Evolutionary conservation across 1,284 basidiomycete species (phyloP), one percentile per base, ranked within the genome.

Genomic region (Coriolopsis trogii): DNA sequence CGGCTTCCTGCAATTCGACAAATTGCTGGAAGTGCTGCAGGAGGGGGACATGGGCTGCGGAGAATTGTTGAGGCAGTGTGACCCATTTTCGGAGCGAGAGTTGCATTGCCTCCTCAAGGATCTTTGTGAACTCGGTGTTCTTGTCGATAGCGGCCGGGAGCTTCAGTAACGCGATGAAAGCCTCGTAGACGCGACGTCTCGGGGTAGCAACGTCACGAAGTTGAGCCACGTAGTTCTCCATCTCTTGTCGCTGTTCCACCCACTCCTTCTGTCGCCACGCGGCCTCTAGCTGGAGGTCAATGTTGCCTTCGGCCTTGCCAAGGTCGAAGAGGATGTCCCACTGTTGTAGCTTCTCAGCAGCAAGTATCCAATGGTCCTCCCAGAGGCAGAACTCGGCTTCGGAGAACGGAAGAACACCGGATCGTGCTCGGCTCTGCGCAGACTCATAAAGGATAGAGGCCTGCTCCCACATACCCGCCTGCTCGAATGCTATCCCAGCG

Each of bases 321-420:
- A 99, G 81, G 42, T 98, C 95, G 54, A 91, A 85, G 15, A 99
- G 79, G 31, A 92, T 84, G 55, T 99, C 97, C 97, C 97, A 99
- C 64, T 98, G 91, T 69, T 99, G 97, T 23, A 99, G 77, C 73
- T 99, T 99, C 71, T 97, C 93, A 0, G 95, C 91, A 4, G 95
- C 86, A 15, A 97, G 76, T 55, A 99, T 92, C 97, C 98, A 99
- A 70, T 99, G 97, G 68, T 99, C 98, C 70, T 99, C 97, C 97
- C 97, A 99, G 16, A 99, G 77, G 63, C 92, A 94, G 70, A 97
- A 99, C 70, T 99, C 97, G 6, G 90, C 82, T 71, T 99, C 97
- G 29, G 91, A 91, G 74, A 97, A 99, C 1, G 95, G 88, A 41
- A 98, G 85, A 12, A 83, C 74, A 4, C 93, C 93, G 10, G 85